Evolutionary conservation across 805 yeast genomes (phyloP).

Genomic region (Candida maesae): DNA sequence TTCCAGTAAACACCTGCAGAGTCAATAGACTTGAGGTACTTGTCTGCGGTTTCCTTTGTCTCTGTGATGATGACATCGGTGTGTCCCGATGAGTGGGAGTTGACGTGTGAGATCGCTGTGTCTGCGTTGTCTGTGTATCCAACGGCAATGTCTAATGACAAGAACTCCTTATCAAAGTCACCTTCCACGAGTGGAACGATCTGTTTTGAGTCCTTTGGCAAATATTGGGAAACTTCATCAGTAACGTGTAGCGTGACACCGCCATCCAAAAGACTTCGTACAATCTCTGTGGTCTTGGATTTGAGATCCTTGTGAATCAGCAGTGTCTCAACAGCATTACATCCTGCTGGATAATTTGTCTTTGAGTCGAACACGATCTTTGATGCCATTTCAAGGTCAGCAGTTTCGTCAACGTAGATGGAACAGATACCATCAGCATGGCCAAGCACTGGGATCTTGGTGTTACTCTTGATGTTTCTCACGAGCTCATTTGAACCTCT

Average conservation of each 20-base stretch:
- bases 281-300: conserved; percentile 33
- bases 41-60: conserved; percentile 63
- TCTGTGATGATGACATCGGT: conserved; percentile 91
- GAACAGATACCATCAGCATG: conserved; percentile 99
- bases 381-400: conserved; percentile 74
- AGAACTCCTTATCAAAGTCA: conserved; percentile 80
- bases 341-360: conserved; percentile 98
- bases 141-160: conserved; percentile 80
- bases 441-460: conserved; percentile 95
- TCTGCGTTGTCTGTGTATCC: conserved; percentile 53
- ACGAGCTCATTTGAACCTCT: conserved; percentile 96
- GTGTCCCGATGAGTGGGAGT: conserved; percentile 90
- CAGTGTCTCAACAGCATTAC: conserved; percentile 92
- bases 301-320: conserved; percentile 50
- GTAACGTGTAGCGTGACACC: conserved; percentile 75
- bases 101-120: conserved; percentile 83
- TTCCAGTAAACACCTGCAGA: conserved; percentile 98
- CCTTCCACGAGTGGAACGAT: conserved; percentile 50
- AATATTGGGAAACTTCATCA: conserved; percentile 38
- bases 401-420: conserved; percentile 72
- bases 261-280: conserved; percentile 48
- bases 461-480: conserved; percentile 74
- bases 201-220: conserved; percentile 26
- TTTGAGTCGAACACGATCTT: conserved; percentile 80
- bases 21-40: conserved; percentile 80